phyloP scores from a whole-genome alignment of 148 eudicot genomes.

The Fagopyrum homotropicum region DNA sequence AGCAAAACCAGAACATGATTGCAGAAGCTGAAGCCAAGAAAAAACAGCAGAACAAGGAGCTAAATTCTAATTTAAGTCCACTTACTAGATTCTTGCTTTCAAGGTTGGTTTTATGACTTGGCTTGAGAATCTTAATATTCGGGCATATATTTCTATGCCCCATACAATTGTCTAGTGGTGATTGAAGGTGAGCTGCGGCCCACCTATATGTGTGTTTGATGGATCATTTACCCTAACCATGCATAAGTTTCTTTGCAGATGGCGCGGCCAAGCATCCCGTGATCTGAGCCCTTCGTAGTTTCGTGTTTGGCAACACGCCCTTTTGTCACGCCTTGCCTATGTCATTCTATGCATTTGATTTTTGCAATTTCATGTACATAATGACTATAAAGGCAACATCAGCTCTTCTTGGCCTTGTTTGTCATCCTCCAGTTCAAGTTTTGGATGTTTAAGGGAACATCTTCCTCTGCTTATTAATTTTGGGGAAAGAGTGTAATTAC shows the following conservation, averaged over 20 bases:
- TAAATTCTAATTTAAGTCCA: constrained; percentile 64
- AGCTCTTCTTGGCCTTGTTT: constrained; percentile 7
- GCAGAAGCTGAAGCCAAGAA: constrained; percentile 61
- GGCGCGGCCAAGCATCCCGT: constrained; percentile 89
- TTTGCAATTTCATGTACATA: neutral
- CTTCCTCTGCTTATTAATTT: neutral
- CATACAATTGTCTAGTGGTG: neutral
- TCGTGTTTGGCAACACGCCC: neutral
- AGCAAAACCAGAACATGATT: constrained; percentile 35
- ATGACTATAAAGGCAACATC: constrained; percentile 6
- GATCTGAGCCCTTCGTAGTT: constrained; percentile 25
- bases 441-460: neutral
- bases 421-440: constrained; percentile 5
- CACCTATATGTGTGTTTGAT: neutral
- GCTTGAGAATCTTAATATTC: neutral
- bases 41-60: constrained; percentile 56
- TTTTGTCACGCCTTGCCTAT: neutral
- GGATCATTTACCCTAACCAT: neutral
- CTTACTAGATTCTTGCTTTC: constrained; percentile 84
- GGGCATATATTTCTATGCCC: neutral
- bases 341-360: neutral
- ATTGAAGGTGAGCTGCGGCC: neutral
- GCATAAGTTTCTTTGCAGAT: constrained; percentile 43
- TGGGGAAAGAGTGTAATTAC: constrained; percentile 10
- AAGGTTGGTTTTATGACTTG: constrained; percentile 40